Percentiles rank a stretch among this genome's conserved stretches.
Conservation (phyloP, 192 early-diverging fungal species). For the Coemansia sp. region DNA sequence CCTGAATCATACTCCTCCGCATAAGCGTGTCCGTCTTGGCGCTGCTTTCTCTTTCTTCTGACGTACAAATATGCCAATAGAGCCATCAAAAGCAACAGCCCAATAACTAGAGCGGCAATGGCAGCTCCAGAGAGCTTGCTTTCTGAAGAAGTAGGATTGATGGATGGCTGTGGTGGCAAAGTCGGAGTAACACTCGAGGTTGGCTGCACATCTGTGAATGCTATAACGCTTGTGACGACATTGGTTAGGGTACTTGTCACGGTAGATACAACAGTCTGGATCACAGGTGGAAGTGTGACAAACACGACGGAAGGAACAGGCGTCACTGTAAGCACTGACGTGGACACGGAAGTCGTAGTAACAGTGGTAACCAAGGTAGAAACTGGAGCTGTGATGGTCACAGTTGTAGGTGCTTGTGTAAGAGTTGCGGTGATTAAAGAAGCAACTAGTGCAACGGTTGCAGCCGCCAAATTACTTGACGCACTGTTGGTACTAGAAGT, state of each 20-base stretch:
- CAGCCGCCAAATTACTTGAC: not conserved
- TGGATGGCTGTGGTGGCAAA: not conserved
- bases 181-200: not conserved
- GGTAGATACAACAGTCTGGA: not conserved
- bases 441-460: not conserved
- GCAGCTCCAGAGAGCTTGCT: slow-evolving; percentile 14
- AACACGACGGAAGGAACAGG: not conserved
- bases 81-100: slow-evolving; percentile 15
- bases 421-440: not conserved
- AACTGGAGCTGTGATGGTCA: not conserved
- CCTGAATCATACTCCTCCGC: not conserved
- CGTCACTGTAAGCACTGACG: not conserved
- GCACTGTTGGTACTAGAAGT: not conserved
- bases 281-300: not conserved
- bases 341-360: not conserved
- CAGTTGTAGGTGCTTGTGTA: not conserved
- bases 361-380: not conserved
- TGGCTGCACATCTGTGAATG: not conserved
- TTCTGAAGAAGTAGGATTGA: not conserved
- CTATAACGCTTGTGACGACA: not conserved
- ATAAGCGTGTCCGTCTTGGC: not conserved
- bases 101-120: slow-evolving; percentile 20
- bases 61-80: slow-evolving; percentile 14
- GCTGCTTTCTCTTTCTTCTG: slow-evolving; percentile 5
- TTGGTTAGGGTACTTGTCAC: not conserved